Evolutionary conservation across 2,329 filamentous ascomycete genomes (phyloP).

Genomic region (Cytospora mali): DNA sequence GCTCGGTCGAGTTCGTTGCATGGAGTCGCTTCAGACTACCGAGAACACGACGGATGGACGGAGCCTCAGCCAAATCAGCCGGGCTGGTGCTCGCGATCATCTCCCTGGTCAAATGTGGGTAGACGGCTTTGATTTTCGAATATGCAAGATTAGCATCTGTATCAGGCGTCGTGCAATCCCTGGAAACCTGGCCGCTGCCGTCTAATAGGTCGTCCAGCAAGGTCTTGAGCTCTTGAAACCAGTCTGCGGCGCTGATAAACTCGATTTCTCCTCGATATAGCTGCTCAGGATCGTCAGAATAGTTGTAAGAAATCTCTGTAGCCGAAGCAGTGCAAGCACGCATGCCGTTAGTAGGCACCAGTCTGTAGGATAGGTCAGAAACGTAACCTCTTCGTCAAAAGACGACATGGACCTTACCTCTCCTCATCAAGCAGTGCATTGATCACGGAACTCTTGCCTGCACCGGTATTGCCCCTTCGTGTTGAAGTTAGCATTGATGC

Average conservation of each 20-base stretch:
- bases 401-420: slow-evolving; percentile 32
- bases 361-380: slow-evolving; percentile 31
- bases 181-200: slow-evolving; percentile 40
- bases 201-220: slow-evolving; percentile 53
- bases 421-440: slow-evolving; percentile 66
- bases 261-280: slow-evolving; percentile 59
- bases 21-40: slow-evolving; percentile 47
- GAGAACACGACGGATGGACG: slow-evolving; percentile 45
- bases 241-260: slow-evolving; percentile 56
- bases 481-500: not conserved
- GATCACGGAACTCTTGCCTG: slow-evolving; percentile 64
- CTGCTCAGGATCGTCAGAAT: slow-evolving; percentile 39
- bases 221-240: slow-evolving; percentile 53
- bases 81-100: slow-evolving; percentile 42
- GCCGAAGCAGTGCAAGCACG: slow-evolving; percentile 63
- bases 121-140: slow-evolving; percentile 54
- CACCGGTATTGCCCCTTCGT: slow-evolving; percentile 56
- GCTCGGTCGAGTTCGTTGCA: slow-evolving; percentile 40
- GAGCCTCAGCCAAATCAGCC: slow-evolving; percentile 45
- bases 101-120: slow-evolving; percentile 44
- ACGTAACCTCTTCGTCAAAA: slow-evolving; percentile 31
- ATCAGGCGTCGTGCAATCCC: slow-evolving; percentile 29
- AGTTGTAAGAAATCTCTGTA: slow-evolving; percentile 62
- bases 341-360: slow-evolving; percentile 52
- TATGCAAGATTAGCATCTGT: slow-evolving; percentile 47